Evolutionary conservation across 2,329 filamentous ascomycete genomes (phyloP), one percentile per base, ranked within the genome.

Genomic region (Fusarium sp.): DNA sequence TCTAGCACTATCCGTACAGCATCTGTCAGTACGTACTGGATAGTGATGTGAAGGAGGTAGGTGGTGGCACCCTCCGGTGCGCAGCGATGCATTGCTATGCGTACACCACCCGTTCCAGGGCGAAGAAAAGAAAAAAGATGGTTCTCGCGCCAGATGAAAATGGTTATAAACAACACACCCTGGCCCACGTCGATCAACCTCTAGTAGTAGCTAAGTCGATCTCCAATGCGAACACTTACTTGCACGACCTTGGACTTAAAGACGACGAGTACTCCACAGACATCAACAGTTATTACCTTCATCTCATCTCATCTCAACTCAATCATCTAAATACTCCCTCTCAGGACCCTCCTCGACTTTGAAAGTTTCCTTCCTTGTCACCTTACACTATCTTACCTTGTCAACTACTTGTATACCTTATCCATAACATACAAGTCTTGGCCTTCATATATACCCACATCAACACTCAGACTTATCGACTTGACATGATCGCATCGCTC

Each of bases 161-260:
- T 70, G 53, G 48, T 66, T 70, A 70, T 70, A 70, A 67, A 46
- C 67, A 70, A 70, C 65, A 70, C 67, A 37, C 67, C 67, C 67
- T 61, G 67, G 67, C 57, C 67, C 65, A 52, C 61, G 71, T 70
- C 73, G 71, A 75, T 75, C 73, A 75, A 54, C 60, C 49, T 66
- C 55, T 61, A 66, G 61, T 75, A 62, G 56, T 52, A 63, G 58
- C 59, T 75, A 64, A 67, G 64, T 49, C 65, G 73, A 75, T 75
- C 73, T 71, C 71, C 59, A 75, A 75, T 75, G 71, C 73, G 70
- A 74, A 75, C 73, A 74, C 73, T 72, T 74, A 70, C 69, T 70
- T 67, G 57, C 65, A 69, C 61, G 60, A 55, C 60, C 59, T 62
- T 65, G 61, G 57, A 58, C 62, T 69, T 64, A 66, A 54, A 66